These are phyloP conservation scores for Ceratobasidium sp. DNA, from an alignment of 1,284 basidiomycete species.

Conservation along the genomic window DNA sequence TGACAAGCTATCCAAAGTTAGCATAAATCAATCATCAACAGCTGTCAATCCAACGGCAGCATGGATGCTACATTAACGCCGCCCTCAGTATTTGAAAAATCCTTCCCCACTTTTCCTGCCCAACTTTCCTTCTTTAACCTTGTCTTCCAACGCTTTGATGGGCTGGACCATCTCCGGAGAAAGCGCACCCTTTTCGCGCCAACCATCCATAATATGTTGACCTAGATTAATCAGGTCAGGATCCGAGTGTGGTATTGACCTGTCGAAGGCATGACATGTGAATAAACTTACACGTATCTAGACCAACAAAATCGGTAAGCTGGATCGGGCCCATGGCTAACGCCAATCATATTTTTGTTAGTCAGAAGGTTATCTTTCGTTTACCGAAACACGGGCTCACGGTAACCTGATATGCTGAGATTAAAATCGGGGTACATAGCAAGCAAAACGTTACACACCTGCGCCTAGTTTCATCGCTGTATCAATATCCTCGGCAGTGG, in stretches of 20 bases:
- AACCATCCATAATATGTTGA: slow-evolving; percentile 59
- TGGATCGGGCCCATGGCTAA: slow-evolving; percentile 59
- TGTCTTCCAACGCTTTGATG: slow-evolving; percentile 54
- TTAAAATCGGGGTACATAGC: neutral
- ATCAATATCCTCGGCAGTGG: slow-evolving; percentile 62
- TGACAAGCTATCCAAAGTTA: neutral
- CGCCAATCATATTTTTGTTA: neutral
- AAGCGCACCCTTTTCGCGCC: slow-evolving; percentile 51
- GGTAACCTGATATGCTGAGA: slow-evolving; percentile 44
- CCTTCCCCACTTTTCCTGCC: slow-evolving; percentile 61
- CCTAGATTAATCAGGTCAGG: slow-evolving; percentile 42
- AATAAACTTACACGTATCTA: slow-evolving; percentile 52
- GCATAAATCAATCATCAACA: neutral
- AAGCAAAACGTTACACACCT: slow-evolving; percentile 46
- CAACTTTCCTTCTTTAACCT: slow-evolving; percentile 59
- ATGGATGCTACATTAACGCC: neutral
- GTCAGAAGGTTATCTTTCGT: neutral
- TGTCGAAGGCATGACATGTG: neutral
- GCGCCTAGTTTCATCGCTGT: slow-evolving; percentile 66
- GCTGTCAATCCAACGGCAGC: neutral
- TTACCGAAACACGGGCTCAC: slow-evolving; percentile 31
- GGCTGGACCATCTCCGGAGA: slow-evolving; percentile 54
- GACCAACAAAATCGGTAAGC: slow-evolving; percentile 61
- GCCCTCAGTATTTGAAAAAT: slow-evolving; percentile 52
- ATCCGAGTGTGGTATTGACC: neutral